Conservation (phyloP, 192 early-diverging fungal species). For the Gryganskiella cystojenkinii region DNA sequence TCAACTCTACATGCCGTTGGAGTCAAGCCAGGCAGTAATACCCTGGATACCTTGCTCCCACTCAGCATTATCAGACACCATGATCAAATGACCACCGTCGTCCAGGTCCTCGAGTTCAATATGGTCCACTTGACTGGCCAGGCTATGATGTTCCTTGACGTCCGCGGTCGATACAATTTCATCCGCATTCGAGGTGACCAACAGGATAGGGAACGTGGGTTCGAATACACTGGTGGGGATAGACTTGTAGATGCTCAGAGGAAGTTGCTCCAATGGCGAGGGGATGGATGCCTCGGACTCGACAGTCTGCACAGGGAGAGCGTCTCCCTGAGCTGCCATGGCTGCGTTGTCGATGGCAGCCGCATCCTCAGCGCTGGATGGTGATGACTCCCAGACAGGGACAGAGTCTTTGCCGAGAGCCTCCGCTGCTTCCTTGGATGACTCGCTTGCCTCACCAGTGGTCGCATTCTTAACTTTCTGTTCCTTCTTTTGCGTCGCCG, state of each 20-base stretch:
- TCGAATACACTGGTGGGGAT: constrained; percentile 37
- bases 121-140: constrained; percentile 42
- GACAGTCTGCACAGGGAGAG: constrained; percentile 25
- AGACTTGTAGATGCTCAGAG: constrained; percentile 37
- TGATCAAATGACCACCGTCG: constrained; percentile 49
- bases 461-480: background rate
- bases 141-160: constrained; percentile 31
- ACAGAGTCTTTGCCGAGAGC: constrained; percentile 18
- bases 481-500: background rate
- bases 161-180: constrained; percentile 46
- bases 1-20: constrained; percentile 50
- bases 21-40: constrained; percentile 50
- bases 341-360: background rate
- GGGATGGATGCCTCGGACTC: constrained; percentile 43
- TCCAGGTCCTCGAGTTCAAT: constrained; percentile 45
- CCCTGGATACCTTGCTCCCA: constrained; percentile 51
- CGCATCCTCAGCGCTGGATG: background rate
- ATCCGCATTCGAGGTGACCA: constrained; percentile 38
- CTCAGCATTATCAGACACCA: constrained; percentile 47
- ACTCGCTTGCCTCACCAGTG: background rate
- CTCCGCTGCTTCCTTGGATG: background rate
- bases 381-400: constrained; percentile 7
- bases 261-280: constrained; percentile 38
- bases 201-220: constrained; percentile 39
- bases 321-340: background rate